Evolutionary conservation across 2,329 filamentous ascomycete genomes (phyloP), one percentile per base, ranked within the genome.

Genomic region (Aspergillus sp.): DNA sequence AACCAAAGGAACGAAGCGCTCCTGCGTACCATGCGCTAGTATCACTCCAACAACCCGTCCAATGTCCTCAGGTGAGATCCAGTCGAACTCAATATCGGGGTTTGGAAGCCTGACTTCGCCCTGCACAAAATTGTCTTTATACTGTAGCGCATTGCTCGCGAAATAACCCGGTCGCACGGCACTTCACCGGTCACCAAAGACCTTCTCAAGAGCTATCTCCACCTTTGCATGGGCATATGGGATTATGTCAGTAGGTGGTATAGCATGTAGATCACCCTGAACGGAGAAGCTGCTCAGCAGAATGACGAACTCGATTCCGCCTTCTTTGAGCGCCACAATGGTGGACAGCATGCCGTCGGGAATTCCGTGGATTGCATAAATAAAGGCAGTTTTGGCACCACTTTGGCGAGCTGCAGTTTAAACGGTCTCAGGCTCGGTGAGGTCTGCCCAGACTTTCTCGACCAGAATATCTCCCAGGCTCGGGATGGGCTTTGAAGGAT

Each of bases 321-420:
- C 65, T 10, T 57, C 53, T 49, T 73, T 73, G 43, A 79, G 60
- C 1, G 75, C 71, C 48, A 61, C 52, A 42, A 75, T 53, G 10
- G 64, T 63, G 5, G 57, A 47, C 10, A 59, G 61, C 70, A 77
- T 71, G 45, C 64, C 46, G 49, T 76, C 71, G 1, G 53, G 4
- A 0, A 58, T 48, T 29, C 58, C 52, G 8, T 58, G 51, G 5
- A 63, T 53, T 2, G 64, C 29, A 56, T 80, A 79, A 41, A 77
- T 62, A 60, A 77, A 79, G 0, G 75, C 76, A 5, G 56, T 52
- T 39, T 66, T 74, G 10, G 75, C 74, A 6, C 67, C 64, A 0
- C 72, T 49, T 8, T 46, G 29, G 0, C 41, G 29, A 0, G 76
- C 67, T 0, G 74, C 75, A 0, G 54, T 53, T 4, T 44, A 45